Evolutionary conservation across 352 stramenopile genomes (phyloP).

Genomic region (Phytophthora cactorum): DNA sequence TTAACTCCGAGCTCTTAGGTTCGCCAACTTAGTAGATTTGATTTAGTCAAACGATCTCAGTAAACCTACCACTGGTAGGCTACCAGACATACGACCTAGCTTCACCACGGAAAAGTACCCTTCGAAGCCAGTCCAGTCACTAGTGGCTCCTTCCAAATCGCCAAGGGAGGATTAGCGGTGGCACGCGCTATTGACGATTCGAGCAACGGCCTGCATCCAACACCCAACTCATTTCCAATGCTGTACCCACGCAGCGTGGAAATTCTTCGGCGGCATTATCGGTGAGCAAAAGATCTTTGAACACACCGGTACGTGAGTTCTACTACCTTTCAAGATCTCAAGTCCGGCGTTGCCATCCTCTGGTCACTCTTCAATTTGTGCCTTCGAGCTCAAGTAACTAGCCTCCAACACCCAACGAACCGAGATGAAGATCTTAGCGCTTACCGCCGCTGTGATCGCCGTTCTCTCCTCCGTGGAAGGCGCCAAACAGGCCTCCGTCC

Average conservation of each 20-base stretch:
- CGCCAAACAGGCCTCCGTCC: constrained; percentile 14
- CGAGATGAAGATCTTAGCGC: constrained; percentile 23
- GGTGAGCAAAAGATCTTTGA: background rate
- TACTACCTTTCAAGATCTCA: constrained; percentile 3
- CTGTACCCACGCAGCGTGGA: background rate
- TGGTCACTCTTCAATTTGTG: constrained; percentile 24
- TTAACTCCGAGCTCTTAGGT: no score
- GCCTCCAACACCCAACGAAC: constrained; percentile 16
- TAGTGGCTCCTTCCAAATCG: no score
- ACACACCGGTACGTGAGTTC: constrained; percentile 4
- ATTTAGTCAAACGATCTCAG: no score
- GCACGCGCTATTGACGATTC: no score
- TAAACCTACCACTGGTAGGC: no score
- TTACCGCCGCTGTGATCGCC: constrained; percentile 2
- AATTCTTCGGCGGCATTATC: background rate
- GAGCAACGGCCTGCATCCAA: background rate
- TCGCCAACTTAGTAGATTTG: no score
- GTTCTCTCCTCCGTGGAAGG: constrained; percentile 3
- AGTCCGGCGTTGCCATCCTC: constrained; percentile 1
- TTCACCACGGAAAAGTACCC: no score
- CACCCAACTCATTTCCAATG: constrained; percentile 1
- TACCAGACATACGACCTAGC: no score
- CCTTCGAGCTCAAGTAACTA: constrained; percentile 13
- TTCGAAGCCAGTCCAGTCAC: no score
- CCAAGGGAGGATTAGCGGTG: no score